Evolutionary conservation across 331 rosid species (phyloP), one percentile per base, ranked within the genome.

Genomic region (Acacia pycnantha): DNA sequence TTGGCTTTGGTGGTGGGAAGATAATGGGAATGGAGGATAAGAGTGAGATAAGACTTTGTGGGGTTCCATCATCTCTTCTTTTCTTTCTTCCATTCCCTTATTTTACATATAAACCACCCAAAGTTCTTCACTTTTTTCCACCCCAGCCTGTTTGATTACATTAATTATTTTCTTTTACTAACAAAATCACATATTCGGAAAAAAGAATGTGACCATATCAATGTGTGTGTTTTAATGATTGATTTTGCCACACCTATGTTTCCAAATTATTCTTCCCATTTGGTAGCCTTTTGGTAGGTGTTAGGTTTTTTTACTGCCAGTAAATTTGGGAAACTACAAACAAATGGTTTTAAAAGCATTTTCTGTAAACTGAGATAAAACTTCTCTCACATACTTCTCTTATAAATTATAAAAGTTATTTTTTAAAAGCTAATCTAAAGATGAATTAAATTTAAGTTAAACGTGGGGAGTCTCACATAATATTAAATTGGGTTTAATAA

Each of bases 11-110:
- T 78, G 51, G 81, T 69, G 86, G 74, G 64, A 21, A 31, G 61
- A 47, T 41, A 48, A 46, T 76, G 74, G 58, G 54, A n/a, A 29
- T 71, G 79, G 22, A 43, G 61, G 83, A 83, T 83, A 83, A 77
- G 79, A 19, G 19, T 47, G 3, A 27, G 86, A 78, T 78, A 77
- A 77, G 82, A 62, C 51, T 47, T 54, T 70, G 75, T 82, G 86
- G 82, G 82, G 82, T 82, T 77, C 78, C 82, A 35, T 35, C 44
- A n/a, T 62, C 21, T 4, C 70, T 22, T 37, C 14, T 64, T 16
- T 64, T 0, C 26, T n/a, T 22, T 70, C 22, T 8, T 2, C 67
- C 26, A 66, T 78, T 40, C 51, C 37, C 64, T 50, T 35, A 18
- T 44, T 61, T 73, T 62, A 62, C 62, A 41, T 62, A 62, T 77